Percentiles rank a stretch among this genome's conserved stretches.
Conservation (phyloP, 1,284 basidiomycete species). For the Sporisorium iseilematis-ciliati region DNA sequence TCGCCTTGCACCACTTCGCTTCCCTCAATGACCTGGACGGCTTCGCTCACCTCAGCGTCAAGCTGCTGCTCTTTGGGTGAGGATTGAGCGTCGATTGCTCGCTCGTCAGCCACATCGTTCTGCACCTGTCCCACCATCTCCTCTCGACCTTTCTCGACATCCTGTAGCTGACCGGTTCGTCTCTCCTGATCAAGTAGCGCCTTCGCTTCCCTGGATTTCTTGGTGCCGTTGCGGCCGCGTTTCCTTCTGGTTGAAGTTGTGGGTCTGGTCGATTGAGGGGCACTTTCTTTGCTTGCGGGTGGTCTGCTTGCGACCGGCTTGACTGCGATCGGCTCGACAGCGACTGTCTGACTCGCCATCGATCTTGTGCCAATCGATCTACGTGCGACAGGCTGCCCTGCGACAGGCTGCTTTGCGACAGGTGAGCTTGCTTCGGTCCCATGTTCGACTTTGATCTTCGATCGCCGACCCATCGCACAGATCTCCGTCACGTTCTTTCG, state of each 20-base stretch:
- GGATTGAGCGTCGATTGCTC: not conserved
- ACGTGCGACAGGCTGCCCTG: too few relatives aligned
- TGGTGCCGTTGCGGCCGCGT: not conserved
- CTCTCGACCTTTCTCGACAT: not conserved
- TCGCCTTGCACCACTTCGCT: not conserved
- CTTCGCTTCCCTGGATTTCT: not conserved
- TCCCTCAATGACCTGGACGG: not conserved
- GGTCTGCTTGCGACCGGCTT: not conserved
- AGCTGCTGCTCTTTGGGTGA: not conserved
- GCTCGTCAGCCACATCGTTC: not conserved
- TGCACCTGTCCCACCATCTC: not conserved
- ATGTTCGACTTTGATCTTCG: slow-evolving; percentile 1
- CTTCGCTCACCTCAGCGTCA: not conserved
- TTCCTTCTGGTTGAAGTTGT: not conserved
- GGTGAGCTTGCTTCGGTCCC: too few relatives aligned
- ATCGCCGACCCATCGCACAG: not conserved
- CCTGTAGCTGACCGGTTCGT: not conserved
- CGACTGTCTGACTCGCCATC: not conserved
- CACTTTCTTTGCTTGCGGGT: not conserved
- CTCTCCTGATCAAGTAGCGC: not conserved
- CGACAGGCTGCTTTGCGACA: too few relatives aligned
- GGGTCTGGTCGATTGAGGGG: not conserved
- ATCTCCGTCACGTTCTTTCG: not conserved
- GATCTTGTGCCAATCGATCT: too few relatives aligned
- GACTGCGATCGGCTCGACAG: not conserved